Evolutionary conservation across 345 rosid genomes (phyloP), one percentile per base, ranked within the genome.

Genomic region (Brassica rapa): DNA sequence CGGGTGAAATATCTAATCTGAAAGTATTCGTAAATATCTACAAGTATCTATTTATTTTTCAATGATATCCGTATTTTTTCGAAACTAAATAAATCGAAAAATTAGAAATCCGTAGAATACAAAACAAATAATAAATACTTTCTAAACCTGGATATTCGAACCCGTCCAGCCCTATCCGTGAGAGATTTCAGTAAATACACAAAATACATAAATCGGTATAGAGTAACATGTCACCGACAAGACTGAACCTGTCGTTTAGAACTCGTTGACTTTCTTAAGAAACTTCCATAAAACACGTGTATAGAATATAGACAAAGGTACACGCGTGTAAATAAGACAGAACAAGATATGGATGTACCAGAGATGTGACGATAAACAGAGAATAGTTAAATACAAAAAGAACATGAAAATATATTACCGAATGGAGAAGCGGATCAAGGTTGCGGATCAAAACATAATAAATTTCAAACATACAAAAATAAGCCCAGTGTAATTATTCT

Each of bases 241-340:
- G 74, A 62, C n/a, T 12, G 49, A 39, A 25, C 27, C 29, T 80
- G 79, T 80, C 75, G 75, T 80, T 74, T 69, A 74, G 67, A 74
- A 59, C 73, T 37, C 27, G 60, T 75, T 80, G 83, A 75, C 83
- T 80, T 70, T 23, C 0, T 8, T 71, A 32, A 75, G 72, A 80
- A 80, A 75, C 76, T 70, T 71, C 83, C 73, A 66, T 63, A 74
- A 51, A 68, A 80, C 76, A 80, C 80, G 76, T 80, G 66, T 69
- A 64, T 27, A 27, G 30, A 27, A 4, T 27, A 27, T 56, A 74
- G 74, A 74, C 35, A 74, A 69, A 63, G 12, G 53, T 51, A 67
- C 24, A 68, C 74, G 68, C 78, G 51, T 14, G 25, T 33, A 79
- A 32, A 79, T 73, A 56, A 55, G 83, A 69, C 75, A 80, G 76